Evolutionary conservation across 352 stramenopile genomes (phyloP).

Genomic region (Phytophthora ohioensis): DNA sequence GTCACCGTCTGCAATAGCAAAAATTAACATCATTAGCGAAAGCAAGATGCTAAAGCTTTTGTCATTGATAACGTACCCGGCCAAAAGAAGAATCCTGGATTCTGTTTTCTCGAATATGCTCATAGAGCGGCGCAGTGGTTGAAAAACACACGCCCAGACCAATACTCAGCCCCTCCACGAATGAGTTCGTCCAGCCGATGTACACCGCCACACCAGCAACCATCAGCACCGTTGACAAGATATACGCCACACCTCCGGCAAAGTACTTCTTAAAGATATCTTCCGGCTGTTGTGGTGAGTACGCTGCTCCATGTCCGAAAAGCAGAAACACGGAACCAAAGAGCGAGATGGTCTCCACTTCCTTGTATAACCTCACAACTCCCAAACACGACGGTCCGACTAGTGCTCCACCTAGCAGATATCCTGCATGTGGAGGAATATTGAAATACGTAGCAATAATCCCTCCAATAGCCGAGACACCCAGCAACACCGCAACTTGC

Average conservation of each 20-base stretch:
- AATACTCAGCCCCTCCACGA: slow-evolving; percentile 80
- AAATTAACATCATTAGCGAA: not conserved
- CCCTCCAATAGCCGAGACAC: slow-evolving; percentile 87
- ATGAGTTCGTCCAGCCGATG: slow-evolving; percentile 81
- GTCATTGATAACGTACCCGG: slow-evolving; percentile 47
- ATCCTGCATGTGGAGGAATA: slow-evolving; percentile 91
- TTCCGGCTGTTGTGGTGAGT: slow-evolving; percentile 73
- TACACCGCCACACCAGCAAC: slow-evolving; percentile 77
- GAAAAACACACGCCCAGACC: slow-evolving; percentile 85
- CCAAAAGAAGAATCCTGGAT: slow-evolving; percentile 87
- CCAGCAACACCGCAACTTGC: slow-evolving; percentile 84
- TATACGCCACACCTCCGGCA: slow-evolving; percentile 77
- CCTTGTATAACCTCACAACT: slow-evolving; percentile 88
- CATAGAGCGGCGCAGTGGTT: slow-evolving; percentile 82
- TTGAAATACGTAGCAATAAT: slow-evolving; percentile 91
- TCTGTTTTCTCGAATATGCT: slow-evolving; percentile 83
- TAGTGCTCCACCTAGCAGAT: slow-evolving; percentile 91
- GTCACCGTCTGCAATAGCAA: slow-evolving; percentile 69
- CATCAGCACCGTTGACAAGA: slow-evolving; percentile 70
- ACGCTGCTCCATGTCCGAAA: slow-evolving; percentile 89
- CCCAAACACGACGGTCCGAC: slow-evolving; percentile 91
- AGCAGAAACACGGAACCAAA: slow-evolving; percentile 95
- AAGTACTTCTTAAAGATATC: slow-evolving; percentile 80
- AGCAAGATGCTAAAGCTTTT: not conserved
- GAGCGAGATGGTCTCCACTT: slow-evolving; percentile 94